Conservation (phyloP, 2,329 filamentous ascomycete genomes). For the Didymella sp. region DNA sequence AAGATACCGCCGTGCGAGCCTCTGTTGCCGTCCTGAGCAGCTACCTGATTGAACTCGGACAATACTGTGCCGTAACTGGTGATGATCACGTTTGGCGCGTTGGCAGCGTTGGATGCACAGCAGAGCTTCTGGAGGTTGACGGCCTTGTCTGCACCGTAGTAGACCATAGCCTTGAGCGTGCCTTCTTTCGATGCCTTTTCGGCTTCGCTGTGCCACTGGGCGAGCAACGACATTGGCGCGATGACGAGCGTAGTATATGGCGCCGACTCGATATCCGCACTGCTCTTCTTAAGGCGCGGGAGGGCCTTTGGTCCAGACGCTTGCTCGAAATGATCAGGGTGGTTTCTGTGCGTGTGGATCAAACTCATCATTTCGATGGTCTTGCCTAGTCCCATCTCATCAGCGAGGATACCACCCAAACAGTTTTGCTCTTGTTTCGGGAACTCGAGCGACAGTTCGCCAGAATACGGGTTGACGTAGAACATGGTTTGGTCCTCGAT, state of each 20-base stretch:
- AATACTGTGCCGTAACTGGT: conserved; percentile 93
- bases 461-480: conserved; percentile 97
- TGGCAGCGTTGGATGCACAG: conserved; percentile 72
- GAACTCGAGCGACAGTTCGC: conserved; percentile 89
- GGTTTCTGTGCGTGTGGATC: conserved; percentile 80
- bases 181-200: conserved; percentile 87
- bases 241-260: conserved; percentile 92
- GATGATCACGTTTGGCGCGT: conserved; percentile 87
- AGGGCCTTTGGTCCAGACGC: conserved; percentile 64
- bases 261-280: conserved; percentile 67
- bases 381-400: conserved; percentile 98
- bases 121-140: conserved; percentile 81
- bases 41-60: conserved; percentile 83
- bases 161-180: conserved; percentile 82
- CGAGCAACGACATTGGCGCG: conserved; percentile 95
- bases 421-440: conserved; percentile 94
- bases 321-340: conserved; percentile 49
- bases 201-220: conserved; percentile 96
- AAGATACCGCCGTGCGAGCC: conserved; percentile 75
- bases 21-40: conserved; percentile 69
- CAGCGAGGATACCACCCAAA: conserved; percentile 88
- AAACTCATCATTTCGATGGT: conserved; percentile 98
- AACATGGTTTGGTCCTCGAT: conserved; percentile 75
- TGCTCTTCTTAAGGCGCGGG: conserved; percentile 65
- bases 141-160: conserved; percentile 88